phyloP scores from a whole-genome alignment of 306 rosid genomes.

The Cucurbita argyrosperma region DNA sequence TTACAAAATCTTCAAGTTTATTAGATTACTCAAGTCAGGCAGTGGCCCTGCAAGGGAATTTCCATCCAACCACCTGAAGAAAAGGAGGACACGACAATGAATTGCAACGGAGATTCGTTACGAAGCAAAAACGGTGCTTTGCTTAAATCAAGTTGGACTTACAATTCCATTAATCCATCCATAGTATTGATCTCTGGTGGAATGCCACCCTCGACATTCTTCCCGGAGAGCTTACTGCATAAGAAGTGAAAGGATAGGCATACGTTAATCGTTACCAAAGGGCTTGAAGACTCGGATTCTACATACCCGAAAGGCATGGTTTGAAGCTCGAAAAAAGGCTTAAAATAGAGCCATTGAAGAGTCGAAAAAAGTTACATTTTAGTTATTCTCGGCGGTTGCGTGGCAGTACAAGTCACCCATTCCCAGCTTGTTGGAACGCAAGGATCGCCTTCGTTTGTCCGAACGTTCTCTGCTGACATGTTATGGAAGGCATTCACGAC shows the following conservation, averaged over 20 bases:
- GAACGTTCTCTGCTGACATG: constrained; percentile 33
- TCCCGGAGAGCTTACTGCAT: constrained; percentile 50
- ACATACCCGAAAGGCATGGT: not conserved
- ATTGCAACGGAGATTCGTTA: not conserved
- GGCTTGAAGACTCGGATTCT: not conserved
- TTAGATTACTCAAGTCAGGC: constrained; percentile 77
- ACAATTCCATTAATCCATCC: constrained; percentile 69
- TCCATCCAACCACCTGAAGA: constrained; percentile 64
- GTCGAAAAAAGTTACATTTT: constrained; percentile 42
- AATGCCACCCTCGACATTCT: constrained; percentile 52
- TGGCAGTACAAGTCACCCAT: constrained; percentile 61
- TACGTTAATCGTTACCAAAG: not conserved
- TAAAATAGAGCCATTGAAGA: not conserved
- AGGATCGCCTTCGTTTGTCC: constrained; percentile 68
- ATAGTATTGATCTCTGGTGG: constrained; percentile 52
- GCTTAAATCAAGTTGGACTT: constrained; percentile 23
- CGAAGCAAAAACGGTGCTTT: not conserved
- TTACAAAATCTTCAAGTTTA: constrained; percentile 76
- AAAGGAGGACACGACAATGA: not conserved
- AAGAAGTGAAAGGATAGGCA: not conserved
- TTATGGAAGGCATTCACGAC: constrained; percentile 30
- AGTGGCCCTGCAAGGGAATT: constrained; percentile 61
- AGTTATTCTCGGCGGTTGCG: constrained; percentile 46
- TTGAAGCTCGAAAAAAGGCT: not conserved
- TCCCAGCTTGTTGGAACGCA: constrained; percentile 89